Evolutionary conservation across 306 rosid genomes (phyloP).

Genomic region (Castanopsis chinensis): DNA sequence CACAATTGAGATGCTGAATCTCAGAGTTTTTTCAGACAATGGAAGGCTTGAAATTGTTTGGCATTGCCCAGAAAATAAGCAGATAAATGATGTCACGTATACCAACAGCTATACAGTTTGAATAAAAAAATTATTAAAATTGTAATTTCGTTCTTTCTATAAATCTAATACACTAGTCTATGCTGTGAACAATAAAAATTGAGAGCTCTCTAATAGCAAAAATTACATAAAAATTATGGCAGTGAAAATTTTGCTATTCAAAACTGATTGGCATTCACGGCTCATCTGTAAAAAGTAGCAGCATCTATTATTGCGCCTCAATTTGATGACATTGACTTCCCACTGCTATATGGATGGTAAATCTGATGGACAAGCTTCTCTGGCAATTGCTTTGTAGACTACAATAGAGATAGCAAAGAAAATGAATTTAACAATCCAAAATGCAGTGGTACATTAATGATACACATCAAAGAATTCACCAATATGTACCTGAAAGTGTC

Average conservation of each 20-base stretch:
- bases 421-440: conserved; percentile 7
- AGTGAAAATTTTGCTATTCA: not conserved
- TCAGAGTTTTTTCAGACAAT: too few species aligned
- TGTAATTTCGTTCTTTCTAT: conserved; percentile 19
- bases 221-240: conserved; percentile 4
- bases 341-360: conserved; percentile 27
- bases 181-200: not conserved
- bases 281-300: conserved; percentile 3
- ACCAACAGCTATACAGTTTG: not conserved
- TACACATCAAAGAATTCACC: not conserved
- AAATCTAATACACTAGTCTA: conserved; percentile 14
- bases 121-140: not conserved
- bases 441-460: not conserved
- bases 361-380: conserved; percentile 79
- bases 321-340: conserved; percentile 15
- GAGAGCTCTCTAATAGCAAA: conserved; percentile 1
- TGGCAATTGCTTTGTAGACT: conserved; percentile 81
- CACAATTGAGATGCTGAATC: not conserved
- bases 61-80: not conserved
- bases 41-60: not conserved
- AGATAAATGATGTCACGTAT: not conserved
- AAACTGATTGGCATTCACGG: conserved; percentile 12
- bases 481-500: conserved; percentile 83
- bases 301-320: conserved; percentile 16
- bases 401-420: conserved; percentile 23